Evolutionary conservation across 768 basidiomycete species (phyloP), one percentile per base, ranked within the genome.

Genomic region (Amanita inopinata): DNA sequence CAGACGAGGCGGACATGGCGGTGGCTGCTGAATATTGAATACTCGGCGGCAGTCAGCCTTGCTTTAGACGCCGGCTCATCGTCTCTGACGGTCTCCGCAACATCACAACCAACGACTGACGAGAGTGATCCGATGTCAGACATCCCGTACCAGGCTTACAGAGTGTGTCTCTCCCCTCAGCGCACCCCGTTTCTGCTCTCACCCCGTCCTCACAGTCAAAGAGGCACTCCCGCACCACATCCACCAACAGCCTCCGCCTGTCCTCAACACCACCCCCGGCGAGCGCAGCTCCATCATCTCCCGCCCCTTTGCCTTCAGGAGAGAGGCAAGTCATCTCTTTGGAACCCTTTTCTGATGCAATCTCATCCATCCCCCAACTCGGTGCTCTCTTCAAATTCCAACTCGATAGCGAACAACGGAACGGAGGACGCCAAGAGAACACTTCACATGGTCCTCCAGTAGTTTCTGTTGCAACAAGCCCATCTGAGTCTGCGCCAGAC

Each of bases 1-100:
- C 85, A 49, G 83, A 86, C 4, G 71, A 70, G 30, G 83, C 74
- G 37, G 82, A 79, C 86, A 90, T 88, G 61, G 46, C 50, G 48
- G 51, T 38, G 35, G n/a, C n/a, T n/a, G n/a, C n/a, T 35, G 6
- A 17, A 35, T 6, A 28, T n/a, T 7, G n/a, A 6, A 17, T 8
- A 35, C 33, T 35, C 19, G 33, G 12, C 17, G 8, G 6, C 33
- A 6, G 8, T 35, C n/a, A n/a, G n/a, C n/a, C n/a, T n/a, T n/a
- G n/a, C n/a, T 20, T 14, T 20, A 14, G 17, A 35, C 19, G 12
- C 33, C 33, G 33, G n/a, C 12, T 14, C 20, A 14, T 37, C 33
- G n/a, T 33, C 32, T 34, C 35, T 36, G 23, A 23, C 47, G 47
- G 34, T 42, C n/a, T 22, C 33, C 33, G 8, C 6, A 14, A 49